A percentile compares a stretch with the other conserved stretches of the same genome.
phyloP scores from a whole-genome alignment of 2,329 filamentous ascomycete species.

The Sclerotinia minor region DNA sequence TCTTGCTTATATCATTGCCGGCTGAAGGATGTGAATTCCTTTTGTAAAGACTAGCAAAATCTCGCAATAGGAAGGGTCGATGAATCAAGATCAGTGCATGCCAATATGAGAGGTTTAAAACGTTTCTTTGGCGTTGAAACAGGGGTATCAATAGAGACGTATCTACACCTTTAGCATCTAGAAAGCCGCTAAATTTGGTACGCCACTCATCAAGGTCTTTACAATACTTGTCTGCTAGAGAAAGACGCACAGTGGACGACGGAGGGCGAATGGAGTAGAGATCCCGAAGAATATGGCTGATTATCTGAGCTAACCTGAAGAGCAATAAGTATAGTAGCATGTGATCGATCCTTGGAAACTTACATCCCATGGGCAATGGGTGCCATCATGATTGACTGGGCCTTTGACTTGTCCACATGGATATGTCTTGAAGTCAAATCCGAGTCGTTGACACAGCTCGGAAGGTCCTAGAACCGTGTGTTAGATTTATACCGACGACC shows the following conservation, averaged over 20 bases:
- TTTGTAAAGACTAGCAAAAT: slow-evolving; percentile 36
- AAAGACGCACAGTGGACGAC: slow-evolving; percentile 38
- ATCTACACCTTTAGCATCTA: slow-evolving; percentile 47
- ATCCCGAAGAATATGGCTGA: slow-evolving; percentile 48
- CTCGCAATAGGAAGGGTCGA: slow-evolving; percentile 41
- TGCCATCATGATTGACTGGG: slow-evolving; percentile 48
- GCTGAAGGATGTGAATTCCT: slow-evolving; percentile 17
- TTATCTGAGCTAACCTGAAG: slow-evolving; percentile 46
- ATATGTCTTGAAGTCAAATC: slow-evolving; percentile 44
- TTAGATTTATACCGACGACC: not conserved
- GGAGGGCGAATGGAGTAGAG: slow-evolving; percentile 45
- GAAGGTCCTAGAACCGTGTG: slow-evolving; percentile 46
- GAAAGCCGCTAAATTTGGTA: slow-evolving; percentile 47
- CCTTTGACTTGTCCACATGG: slow-evolving; percentile 31
- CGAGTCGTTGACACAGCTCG: slow-evolving; percentile 55
- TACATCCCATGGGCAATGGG: slow-evolving; percentile 48
- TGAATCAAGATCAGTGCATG: slow-evolving; percentile 43
- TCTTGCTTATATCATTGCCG: slow-evolving; percentile 34
- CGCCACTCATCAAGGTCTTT: slow-evolving; percentile 49
- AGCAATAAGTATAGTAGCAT: not conserved
- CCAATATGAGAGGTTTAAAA: slow-evolving; percentile 43
- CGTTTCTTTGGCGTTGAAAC: slow-evolving; percentile 48
- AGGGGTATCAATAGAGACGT: slow-evolving; percentile 49
- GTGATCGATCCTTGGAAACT: not conserved
- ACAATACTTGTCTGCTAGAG: slow-evolving; percentile 47